phyloP scores from a whole-genome alignment of 495 filamentous ascomycete species.

The Neurospora pannonica region DNA sequence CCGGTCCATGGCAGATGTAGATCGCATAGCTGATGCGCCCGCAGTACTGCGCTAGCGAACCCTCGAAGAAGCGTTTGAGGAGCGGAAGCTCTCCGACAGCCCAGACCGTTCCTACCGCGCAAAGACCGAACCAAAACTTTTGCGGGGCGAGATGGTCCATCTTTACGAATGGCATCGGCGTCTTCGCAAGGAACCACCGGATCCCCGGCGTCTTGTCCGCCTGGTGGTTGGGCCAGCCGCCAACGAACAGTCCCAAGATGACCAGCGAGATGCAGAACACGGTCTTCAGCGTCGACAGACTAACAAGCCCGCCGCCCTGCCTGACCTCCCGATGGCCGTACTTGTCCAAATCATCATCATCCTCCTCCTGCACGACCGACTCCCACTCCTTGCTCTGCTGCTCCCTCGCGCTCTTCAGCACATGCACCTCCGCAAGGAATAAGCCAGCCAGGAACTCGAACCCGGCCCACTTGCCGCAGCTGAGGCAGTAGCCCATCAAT shows the following conservation, averaged over 20 bases:
- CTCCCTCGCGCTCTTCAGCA: constrained; percentile 16
- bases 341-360: neutral
- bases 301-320: neutral
- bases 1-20: constrained; percentile 52
- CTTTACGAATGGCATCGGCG: constrained; percentile 25
- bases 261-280: constrained; percentile 18
- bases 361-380: constrained; percentile 1
- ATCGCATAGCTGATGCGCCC: constrained; percentile 53
- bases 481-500: constrained; percentile 47
- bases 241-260: constrained; percentile 32
- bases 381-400: constrained; percentile 12
- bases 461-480: constrained; percentile 48
- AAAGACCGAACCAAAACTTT: constrained; percentile 48
- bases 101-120: constrained; percentile 46
- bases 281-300: constrained; percentile 5
- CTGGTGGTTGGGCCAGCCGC: constrained; percentile 32
- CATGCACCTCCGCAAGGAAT: constrained; percentile 49
- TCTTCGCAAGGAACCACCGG: constrained; percentile 19
- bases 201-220: constrained; percentile 29
- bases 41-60: constrained; percentile 49
- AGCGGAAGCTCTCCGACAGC: constrained; percentile 41
- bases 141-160: constrained; percentile 27
- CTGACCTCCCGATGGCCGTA: neutral
- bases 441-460: constrained; percentile 52
- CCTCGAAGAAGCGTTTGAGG: constrained; percentile 46